Evolutionary conservation across 352 stramenopile genomes (phyloP).

Genomic region (Globisporangium uncinulatum): DNA sequence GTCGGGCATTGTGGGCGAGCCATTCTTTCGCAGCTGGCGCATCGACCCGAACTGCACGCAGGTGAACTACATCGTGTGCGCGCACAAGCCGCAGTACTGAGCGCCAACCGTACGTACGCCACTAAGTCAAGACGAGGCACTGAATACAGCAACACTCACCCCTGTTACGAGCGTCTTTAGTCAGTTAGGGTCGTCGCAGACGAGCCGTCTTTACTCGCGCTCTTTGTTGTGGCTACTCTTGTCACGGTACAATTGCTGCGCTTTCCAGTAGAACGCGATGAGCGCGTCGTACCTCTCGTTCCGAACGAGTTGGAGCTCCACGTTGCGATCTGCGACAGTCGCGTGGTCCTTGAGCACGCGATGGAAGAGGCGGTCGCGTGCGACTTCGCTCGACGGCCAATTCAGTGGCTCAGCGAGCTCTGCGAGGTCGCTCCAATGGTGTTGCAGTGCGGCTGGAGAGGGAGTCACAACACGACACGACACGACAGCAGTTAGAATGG

Average conservation of each 20-base stretch:
- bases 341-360: conserved; percentile 71
- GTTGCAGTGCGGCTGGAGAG: conserved; percentile 38
- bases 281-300: conserved; percentile 52
- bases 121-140: too few species aligned
- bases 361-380: conserved; percentile 52
- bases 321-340: conserved; percentile 30
- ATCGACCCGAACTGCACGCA: conserved; percentile 67
- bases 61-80: conserved; percentile 85
- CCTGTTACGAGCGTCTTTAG: too few species aligned
- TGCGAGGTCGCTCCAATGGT: conserved; percentile 60
- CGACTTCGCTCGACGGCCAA: conserved; percentile 39
- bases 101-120: background rate
- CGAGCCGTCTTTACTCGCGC: too few species aligned
- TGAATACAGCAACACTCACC: background rate
- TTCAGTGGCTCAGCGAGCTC: conserved; percentile 39
- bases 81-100: conserved; percentile 43
- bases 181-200: too few species aligned
- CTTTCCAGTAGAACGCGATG: conserved; percentile 29
- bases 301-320: conserved; percentile 32
- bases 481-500: background rate
- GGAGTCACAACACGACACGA: background rate
- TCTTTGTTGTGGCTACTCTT: conserved; percentile 1
- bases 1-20: conserved; percentile 74
- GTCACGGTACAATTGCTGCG: conserved; percentile 27
- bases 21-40: conserved; percentile 64